Evolutionary conservation across 495 filamentous ascomycete genomes (phyloP), one percentile per base, ranked within the genome.

Genomic region (Trichoderma reesei): DNA sequence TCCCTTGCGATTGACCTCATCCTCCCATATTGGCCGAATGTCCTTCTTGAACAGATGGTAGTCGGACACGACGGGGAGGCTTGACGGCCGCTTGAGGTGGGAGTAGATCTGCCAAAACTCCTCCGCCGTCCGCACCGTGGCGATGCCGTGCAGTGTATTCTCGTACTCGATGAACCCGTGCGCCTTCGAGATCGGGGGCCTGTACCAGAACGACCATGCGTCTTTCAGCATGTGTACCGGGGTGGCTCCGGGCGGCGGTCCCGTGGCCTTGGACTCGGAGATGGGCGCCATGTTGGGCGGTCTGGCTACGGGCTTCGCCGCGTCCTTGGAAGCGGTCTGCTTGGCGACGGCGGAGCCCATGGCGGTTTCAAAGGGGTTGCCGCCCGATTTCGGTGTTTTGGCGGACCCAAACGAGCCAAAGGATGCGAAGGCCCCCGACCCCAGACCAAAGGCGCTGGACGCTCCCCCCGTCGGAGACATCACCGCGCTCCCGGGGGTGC

Each of bases 21-120:
- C 94, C 76, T 98, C 94, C 94, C 94, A 98, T 71, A 98, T 94
- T 42, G 94, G 94, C 65, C 94, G 86, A 37, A 98, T 92, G 59
- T 92, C 95, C 71, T 95, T 91, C 80, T 94, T 95, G 79, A 98
- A 98, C 62, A 98, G 87, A 73, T 98, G 95, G 72, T 97, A 98
- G 72, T 98, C 94, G 14, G 92, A 96, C 37, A 98, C 94, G 26
- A 91, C 87, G 10, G 94, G 94, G 60, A 98, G 80, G 14, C 83
- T 77, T 48, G 90, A 96, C 2, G 94, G 95, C 18, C 90, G 86
- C 73, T 95, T 96, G 61, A 98, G 81, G 73, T 98, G 93, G 33
- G 84, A 80, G 73, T 96, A 98, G 14, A 96, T 83, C n/a, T 83
- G 78, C 86, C 92, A 98, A 74, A 98, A 98, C 42, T 93, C 88